Base-by-base conservation (phyloP, 352 stramenopile genomes). In the Thalassiosira hispida region DNA sequence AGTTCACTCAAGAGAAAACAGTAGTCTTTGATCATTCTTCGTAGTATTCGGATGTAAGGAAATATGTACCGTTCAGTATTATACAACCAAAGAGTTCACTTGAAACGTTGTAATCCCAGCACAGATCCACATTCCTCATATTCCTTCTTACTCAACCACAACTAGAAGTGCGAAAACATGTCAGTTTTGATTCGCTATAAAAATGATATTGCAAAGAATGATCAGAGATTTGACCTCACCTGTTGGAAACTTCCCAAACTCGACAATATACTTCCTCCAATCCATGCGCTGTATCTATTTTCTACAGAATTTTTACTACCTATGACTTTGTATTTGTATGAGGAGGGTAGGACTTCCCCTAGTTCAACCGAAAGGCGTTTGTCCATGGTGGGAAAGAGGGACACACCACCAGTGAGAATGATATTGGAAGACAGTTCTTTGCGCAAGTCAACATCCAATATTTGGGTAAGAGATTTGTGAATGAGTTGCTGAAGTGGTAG, bases 181-280 rank as follows among this genome's bases (percentile, higher is more conserved):
- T 31, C 16, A 63, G 3, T 3, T 38, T 38, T 38, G 31, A 38
- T 38, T n/a, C n/a, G n/a, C n/a, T n/a, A n/a, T n/a, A 38, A 8
- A 38, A 8, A 38, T 38, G 31, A 38, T 38, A 8, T 38, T 59
- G 27, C 20, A 59, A 31, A 12, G 11, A 33, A 59, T 59, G 18
- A 0, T 61, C 27, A 18, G 52, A 38, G 9, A 44, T 2, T n/a
- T n/a, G 18, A 44, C 16, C 52, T 61, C 25, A 61, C 52, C 52
- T 91, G 87, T 51, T 93, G 85, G 79, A 93, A 93, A 79, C 82
- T 90, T 18, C 87, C 87, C 14, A 93, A 74, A 53, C 77, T 88
- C 0, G 79, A 88, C 67, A 93, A 76, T 52, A 93, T 86, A 67
- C 81, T 90, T 9, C 69, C 87, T 25, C 87, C 87, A 80, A 91